Base-by-base conservation (phyloP, 2,329 filamentous ascomycete genomes). In the Arthroderma sp. region DNA sequence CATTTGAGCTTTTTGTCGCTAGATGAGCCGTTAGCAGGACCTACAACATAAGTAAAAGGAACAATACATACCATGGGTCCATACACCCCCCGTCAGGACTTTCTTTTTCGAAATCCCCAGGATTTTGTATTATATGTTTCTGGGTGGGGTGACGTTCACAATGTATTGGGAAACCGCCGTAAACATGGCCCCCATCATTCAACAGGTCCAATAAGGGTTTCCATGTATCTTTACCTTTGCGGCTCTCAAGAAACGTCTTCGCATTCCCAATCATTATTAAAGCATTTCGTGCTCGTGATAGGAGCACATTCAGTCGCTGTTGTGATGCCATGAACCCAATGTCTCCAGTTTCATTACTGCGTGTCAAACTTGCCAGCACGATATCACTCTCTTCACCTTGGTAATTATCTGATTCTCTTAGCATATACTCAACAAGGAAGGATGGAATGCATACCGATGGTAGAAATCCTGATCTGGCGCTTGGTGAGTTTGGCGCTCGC, bases 311-410 rank as follows among this genome's bases (percentile, higher is more conserved):
- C 0, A 89, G 66, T 0, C 87, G 76, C 62, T 90, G 80, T 0
- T 81, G 80, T 0, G 83, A 75, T 0, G 73, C 66, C 75, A 90
- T 82, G 66, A 90, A 90, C 0, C 87, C 86, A 31, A 89, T 86
- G 1, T 88, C 82, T 0, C 80, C 78, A 0, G 65, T 64, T 0
- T 64, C 58, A 61, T 90, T 90, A 66, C 85, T 86, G 3, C 87
- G 73, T 0, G 84, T 87, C 9, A 90, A 67, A 0, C 83, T 85
- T 0, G 74, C 80, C 6, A 91, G 78, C 0, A 89, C 82, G 15
- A 91, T 84, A 1, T 89, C 81, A 38, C 81, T 83, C 61, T 91
- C 86, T 64, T 90, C 86, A 1, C 87, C 86, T 66, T 90, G 87
- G 58, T 86, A 91, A 60, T 90, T 90, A 60, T 90, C 86, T 84